phyloP scores from a whole-genome alignment of 495 filamentous ascomycete species.

The Penicillium soppii region DNA sequence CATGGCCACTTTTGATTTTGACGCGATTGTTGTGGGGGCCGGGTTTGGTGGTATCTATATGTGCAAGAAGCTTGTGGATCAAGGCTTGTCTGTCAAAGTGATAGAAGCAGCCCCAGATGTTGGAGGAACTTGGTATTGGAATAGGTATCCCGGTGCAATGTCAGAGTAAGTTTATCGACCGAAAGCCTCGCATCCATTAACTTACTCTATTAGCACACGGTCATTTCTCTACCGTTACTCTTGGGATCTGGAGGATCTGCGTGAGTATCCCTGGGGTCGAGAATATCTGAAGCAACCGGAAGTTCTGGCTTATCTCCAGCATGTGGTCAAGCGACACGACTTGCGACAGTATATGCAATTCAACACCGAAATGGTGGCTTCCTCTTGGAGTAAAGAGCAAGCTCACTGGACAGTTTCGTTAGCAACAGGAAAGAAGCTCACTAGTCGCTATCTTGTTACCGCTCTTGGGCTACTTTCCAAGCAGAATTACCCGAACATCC shows the following conservation, averaged over 20 bases:
- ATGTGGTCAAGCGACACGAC: constrained; percentile 18
- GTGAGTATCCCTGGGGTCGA: constrained; percentile 15
- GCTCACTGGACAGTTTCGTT: constrained; percentile 9
- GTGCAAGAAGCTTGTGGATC: constrained; percentile 35
- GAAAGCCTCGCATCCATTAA: constrained; percentile 3
- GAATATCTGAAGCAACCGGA: constrained; percentile 21
- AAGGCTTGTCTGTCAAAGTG: constrained; percentile 35
- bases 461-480: constrained; percentile 13
- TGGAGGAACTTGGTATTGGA: constrained; percentile 51
- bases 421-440: background rate
- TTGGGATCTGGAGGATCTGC: constrained; percentile 22
- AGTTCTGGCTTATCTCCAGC: constrained; percentile 21
- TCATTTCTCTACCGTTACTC: constrained; percentile 24
- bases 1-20: no score
- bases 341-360: constrained; percentile 26
- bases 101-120: constrained; percentile 46
- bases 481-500: constrained; percentile 31
- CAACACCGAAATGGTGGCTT: constrained; percentile 13
- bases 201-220: background rate
- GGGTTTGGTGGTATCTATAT: constrained; percentile 47
- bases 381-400: constrained; percentile 12
- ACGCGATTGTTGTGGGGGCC: constrained; percentile 43
- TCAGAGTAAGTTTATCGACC: background rate
- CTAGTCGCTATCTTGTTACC: constrained; percentile 16
- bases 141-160: constrained; percentile 25